Base-by-base conservation (phyloP, 345 rosid genomes). In the Clarkia xantiana region DNA sequence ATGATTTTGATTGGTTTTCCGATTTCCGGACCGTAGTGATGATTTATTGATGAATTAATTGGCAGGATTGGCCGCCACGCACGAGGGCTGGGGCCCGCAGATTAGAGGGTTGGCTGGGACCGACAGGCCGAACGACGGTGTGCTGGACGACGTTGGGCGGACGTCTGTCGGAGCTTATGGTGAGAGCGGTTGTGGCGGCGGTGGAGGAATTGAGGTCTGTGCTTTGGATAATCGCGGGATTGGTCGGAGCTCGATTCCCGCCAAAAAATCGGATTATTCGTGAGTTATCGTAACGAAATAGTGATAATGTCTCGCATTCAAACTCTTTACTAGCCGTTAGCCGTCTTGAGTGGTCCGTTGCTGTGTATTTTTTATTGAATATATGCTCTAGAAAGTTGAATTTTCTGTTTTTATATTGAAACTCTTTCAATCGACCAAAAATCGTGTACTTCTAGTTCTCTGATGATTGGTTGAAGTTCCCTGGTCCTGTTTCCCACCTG, bases 141-240 rank as follows among this genome's bases (percentile, higher is more conserved):
- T 53, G 0, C 60, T 53, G 18, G 50, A 34, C 2, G 39, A n/a
- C 9, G 18, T 25, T 34, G 53, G 38, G 13, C 39, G 16, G 29
- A 4, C 34, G 8, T 48, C 51, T 0, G 25, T 20, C 20, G 48
- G 11, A 29, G 44, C 42, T 20, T 44, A 8, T 38, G 72, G 55
- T 36, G 53, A 44, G n/a, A 68, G 18, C 56, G 34, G 10, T 14
- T 56, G 11, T 5, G 53, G 11, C n/a, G 53, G 40, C 1, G 63
- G 2, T 1, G 53, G 61, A 41, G 80, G 81, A 47, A 49, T 76
- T 45, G 82, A 89, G 67, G 86, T 91, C 3, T 91, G 96, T 49
- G 85, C 90, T 1, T 80, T 91, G 40, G 96, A 91, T 50, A 91
- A 91, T 66, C 98, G 98, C 14, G 98, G 98, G 10, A 62, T 80